Conservation (phyloP, 108 stramenopile species). For the Cyclotella distinguenda region DNA sequence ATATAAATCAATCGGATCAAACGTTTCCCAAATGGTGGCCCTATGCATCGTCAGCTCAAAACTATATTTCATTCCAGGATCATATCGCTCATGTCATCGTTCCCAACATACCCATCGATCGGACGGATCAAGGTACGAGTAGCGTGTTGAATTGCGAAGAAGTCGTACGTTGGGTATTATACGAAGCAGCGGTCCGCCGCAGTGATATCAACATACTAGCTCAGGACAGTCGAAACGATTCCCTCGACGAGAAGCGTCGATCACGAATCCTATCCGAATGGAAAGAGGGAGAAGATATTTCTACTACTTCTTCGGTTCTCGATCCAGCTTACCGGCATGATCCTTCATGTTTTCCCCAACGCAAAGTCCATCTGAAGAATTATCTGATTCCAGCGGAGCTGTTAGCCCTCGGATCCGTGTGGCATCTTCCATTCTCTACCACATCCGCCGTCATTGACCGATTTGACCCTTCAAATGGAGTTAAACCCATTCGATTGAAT, state of each 20-base stretch:
- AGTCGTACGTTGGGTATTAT: slow-evolving; percentile 32
- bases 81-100: slow-evolving; percentile 43
- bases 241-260: neutral
- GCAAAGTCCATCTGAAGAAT: neutral
- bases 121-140: neutral
- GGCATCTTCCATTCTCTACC: slow-evolving; percentile 54
- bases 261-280: slow-evolving; percentile 24
- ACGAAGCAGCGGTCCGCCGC: slow-evolving; percentile 4
- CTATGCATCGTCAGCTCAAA: neutral
- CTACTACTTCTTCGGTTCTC: slow-evolving; percentile 13
- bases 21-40: slow-evolving; percentile 43
- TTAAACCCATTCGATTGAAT: slow-evolving; percentile 61
- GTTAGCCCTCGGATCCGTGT: slow-evolving; percentile 69
- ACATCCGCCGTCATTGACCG: slow-evolving; percentile 20
- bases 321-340: slow-evolving; percentile 47
- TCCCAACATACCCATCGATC: slow-evolving; percentile 2
- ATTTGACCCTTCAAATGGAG: slow-evolving; percentile 43
- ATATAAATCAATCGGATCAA: neutral
- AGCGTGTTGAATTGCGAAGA: slow-evolving; percentile 17
- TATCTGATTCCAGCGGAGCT: slow-evolving; percentile 54
- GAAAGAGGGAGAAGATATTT: slow-evolving; percentile 21
- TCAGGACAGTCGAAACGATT: neutral
- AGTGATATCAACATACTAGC: neutral
- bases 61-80: slow-evolving; percentile 27
- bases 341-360: slow-evolving; percentile 26